Evolutionary conservation across 352 stramenopile genomes (phyloP).

Genomic region (Peronospora tabacina): DNA sequence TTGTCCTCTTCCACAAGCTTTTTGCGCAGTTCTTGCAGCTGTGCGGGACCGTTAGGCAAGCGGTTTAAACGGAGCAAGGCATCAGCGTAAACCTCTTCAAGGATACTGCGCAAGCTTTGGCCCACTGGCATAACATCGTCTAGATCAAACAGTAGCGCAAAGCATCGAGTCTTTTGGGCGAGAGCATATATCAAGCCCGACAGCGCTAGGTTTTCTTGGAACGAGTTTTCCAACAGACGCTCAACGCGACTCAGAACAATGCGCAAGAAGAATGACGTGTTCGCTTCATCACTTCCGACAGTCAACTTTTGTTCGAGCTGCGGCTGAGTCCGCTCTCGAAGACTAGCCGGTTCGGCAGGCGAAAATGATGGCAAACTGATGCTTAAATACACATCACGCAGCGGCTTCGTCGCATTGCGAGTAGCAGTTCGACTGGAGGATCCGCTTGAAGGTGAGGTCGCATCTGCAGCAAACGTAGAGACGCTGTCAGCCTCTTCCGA

Average conservation of each 20-base stretch:
- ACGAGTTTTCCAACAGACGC: slow-evolving; percentile 70
- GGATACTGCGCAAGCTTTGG: slow-evolving; percentile 59
- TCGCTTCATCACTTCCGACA: slow-evolving; percentile 10
- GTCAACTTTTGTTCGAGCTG: slow-evolving; percentile 15
- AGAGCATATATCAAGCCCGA: slow-evolving; percentile 71
- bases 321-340: slow-evolving; percentile 25
- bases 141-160: slow-evolving; percentile 47
- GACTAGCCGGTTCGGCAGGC: slow-evolving; percentile 32
- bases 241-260: slow-evolving; percentile 71
- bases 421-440: slow-evolving; percentile 40
- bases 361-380: slow-evolving; percentile 66
- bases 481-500: slow-evolving; percentile 1
- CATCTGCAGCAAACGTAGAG: background rate
- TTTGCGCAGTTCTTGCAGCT: slow-evolving; percentile 47
- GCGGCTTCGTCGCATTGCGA: slow-evolving; percentile 57
- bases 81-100: slow-evolving; percentile 74
- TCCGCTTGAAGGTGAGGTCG: slow-evolving; percentile 13
- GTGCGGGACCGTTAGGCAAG: slow-evolving; percentile 40
- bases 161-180: slow-evolving; percentile 52
- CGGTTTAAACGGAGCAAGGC: slow-evolving; percentile 51
- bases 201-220: slow-evolving; percentile 75
- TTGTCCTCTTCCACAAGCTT: slow-evolving; percentile 67
- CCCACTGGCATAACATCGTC: slow-evolving; percentile 31
- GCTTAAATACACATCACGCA: slow-evolving; percentile 58
- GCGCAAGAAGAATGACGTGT: slow-evolving; percentile 51